phyloP scores from a whole-genome alignment of 2,329 filamentous ascomycete species.

The Fusarium sambucinum region DNA sequence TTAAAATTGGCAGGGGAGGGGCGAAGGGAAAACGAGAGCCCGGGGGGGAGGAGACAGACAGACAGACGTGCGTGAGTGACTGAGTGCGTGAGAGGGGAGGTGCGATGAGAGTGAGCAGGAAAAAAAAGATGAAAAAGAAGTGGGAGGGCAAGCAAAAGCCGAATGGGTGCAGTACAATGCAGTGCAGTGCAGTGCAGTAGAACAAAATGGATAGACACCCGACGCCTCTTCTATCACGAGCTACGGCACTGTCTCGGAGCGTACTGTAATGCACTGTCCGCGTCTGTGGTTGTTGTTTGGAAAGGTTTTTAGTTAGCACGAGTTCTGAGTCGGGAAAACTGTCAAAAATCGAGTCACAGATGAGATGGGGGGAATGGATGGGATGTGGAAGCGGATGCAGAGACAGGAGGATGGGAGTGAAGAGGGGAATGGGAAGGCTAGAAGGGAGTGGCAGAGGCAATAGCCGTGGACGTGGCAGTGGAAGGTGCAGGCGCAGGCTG shows the following conservation, averaged over 20 bases:
- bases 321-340: slow-evolving; percentile 18
- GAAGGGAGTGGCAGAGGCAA: slow-evolving; percentile 28
- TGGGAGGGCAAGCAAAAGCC: slow-evolving; percentile 38
- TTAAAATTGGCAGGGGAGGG: slow-evolving; percentile 36
- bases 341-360: slow-evolving; percentile 6
- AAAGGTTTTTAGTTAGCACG: slow-evolving; percentile 19
- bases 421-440: slow-evolving; percentile 21
- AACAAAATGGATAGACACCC: slow-evolving; percentile 25
- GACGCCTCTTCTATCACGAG: slow-evolving; percentile 26
- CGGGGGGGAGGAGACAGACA: slow-evolving; percentile 19
- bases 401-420: slow-evolving; percentile 18
- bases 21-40: slow-evolving; percentile 48
- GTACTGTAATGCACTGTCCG: slow-evolving; percentile 7
- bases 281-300: slow-evolving; percentile 7
- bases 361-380: slow-evolving; percentile 4
- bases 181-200: slow-evolving; percentile 12
- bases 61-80: slow-evolving; percentile 11
- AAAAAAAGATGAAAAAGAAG: slow-evolving; percentile 15
- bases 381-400: slow-evolving; percentile 5
- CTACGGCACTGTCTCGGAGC: slow-evolving; percentile 1
- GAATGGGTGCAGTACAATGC: slow-evolving; percentile 26
- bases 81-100: slow-evolving; percentile 20
- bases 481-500: slow-evolving; percentile 4
- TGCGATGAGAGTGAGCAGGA: slow-evolving; percentile 25
- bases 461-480: not conserved